These are phyloP conservation scores for Jamesozyma spencerorum DNA, from an alignment of 805 yeast species.

Conservation along the genomic window DNA sequence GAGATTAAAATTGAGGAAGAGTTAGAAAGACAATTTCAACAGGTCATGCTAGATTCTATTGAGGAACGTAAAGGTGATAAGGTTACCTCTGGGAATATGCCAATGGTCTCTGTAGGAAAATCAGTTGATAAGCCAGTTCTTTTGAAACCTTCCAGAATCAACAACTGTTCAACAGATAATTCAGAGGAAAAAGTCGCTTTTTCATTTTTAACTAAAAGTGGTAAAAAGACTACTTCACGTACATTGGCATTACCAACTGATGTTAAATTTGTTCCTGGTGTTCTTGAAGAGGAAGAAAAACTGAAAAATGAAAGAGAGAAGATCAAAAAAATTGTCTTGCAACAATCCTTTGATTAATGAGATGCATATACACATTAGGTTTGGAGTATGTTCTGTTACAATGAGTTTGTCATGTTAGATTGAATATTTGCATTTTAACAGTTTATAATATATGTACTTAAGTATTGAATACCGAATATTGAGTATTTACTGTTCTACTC, in stretches of 20 bases:
- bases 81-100: slow-evolving; percentile 19
- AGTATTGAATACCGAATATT: too few species aligned
- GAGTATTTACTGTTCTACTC: slow-evolving; percentile 21
- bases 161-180: not conserved
- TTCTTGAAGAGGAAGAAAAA: slow-evolving; percentile 42
- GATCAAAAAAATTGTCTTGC: slow-evolving; percentile 47
- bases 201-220: slow-evolving; percentile 47
- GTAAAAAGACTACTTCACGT: slow-evolving; percentile 38
- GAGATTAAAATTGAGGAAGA: slow-evolving; percentile 41
- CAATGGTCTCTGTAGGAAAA: slow-evolving; percentile 9
- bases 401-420: not conserved
- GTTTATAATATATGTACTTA: too few species aligned
- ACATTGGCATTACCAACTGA: slow-evolving; percentile 44
- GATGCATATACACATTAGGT: too few species aligned
- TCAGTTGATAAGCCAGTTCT: not conserved
- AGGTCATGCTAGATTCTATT: slow-evolving; percentile 43
- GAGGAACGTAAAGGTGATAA: slow-evolving; percentile 31
- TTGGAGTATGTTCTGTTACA: not conserved
- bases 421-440: too few species aligned
- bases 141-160: not conserved
- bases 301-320: slow-evolving; percentile 45
- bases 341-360: slow-evolving; percentile 27
- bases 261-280: slow-evolving; percentile 44
- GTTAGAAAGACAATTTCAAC: slow-evolving; percentile 48
- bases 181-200: slow-evolving; percentile 33